These are phyloP conservation scores for Gossypium schwendimanii DNA, from an alignment of 441 rosid genomes.

Conservation along the genomic window DNA sequence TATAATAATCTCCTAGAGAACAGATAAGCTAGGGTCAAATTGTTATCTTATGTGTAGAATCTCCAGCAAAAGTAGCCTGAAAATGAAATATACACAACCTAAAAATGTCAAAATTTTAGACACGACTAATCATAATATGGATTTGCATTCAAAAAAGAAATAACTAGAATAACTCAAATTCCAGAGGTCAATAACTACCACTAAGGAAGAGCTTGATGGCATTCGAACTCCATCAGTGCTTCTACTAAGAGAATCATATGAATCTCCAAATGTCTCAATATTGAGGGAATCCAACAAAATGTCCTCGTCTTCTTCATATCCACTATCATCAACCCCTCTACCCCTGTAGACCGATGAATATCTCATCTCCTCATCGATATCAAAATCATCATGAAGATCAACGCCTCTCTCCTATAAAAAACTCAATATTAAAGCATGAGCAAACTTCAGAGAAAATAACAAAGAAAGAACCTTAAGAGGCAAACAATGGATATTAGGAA, in stretches of 20 bases:
- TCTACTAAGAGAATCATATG: constrained; percentile 31
- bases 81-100: background rate
- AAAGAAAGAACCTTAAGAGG: constrained; percentile 6
- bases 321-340: constrained; percentile 57
- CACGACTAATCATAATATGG: background rate
- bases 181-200: constrained; percentile 34
- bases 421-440: constrained; percentile 12
- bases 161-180: background rate
- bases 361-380: constrained; percentile 79
- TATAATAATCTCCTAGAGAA: background rate
- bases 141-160: constrained; percentile 7
- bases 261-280: constrained; percentile 56
- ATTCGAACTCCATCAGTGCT: constrained; percentile 32
- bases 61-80: background rate
- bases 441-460: background rate
- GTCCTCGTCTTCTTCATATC: constrained; percentile 61
- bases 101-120: background rate
- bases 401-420: constrained; percentile 78
- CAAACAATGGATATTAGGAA: constrained; percentile 2
- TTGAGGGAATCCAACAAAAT: constrained; percentile 50
- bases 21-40: background rate
- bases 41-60: background rate
- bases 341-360: constrained; percentile 70
- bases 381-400: constrained; percentile 45
- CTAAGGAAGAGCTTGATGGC: constrained; percentile 40